Evolutionary conservation across 495 filamentous ascomycete species (phyloP), one percentile per base, ranked within the genome.

Genomic region (Penicillium chermesinum): DNA sequence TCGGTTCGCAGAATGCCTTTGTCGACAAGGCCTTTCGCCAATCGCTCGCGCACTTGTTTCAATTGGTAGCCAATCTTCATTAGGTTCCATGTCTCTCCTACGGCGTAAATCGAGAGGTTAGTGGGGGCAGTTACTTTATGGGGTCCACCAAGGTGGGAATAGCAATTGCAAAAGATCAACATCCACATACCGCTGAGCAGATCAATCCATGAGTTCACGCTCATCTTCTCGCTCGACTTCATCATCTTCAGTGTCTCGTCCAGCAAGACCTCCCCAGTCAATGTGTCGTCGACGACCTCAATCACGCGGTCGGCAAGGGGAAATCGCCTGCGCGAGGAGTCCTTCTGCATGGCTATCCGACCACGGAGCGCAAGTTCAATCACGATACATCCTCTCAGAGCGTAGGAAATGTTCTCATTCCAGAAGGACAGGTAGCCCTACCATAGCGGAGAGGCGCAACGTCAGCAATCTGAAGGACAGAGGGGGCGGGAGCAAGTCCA

Each of bases 51-150:
- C 42, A 98, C 93, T 76, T 98, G 93, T 69, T 98, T 98, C 51
- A 98, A 79, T 76, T 97, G 93, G 72, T 98, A 98, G 63, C 93
- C 93, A 58, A 98, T 98, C 72, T 98, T 98, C 93, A 98, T 96
- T 45, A 98, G 74, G 59, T 98, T 98, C 93, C 93, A 98, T 49
- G 93, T 98, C 71, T 98, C 93, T 55, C 93, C 93, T 98, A 59
- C 52, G 8, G 30, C 30, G 45, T 47, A 48, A 25, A 45, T 14
- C n/a, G 16, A 7, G 14, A 46, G 14, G 44, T 46, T 27, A 46
- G 44, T 16, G 19, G 38, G 21, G 17, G 15, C 4, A 10, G 25
- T 5, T 40, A 19, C 9, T 2, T 27, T 8, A 15, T 19, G 8
- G 25, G 32, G 19, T 27, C 18, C 30, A 32, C 15, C 34, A 32